Percentiles rank a stretch among this genome's conserved stretches.
Conservation (phyloP, 345 rosid genomes). For the Kernera saxatilis region DNA sequence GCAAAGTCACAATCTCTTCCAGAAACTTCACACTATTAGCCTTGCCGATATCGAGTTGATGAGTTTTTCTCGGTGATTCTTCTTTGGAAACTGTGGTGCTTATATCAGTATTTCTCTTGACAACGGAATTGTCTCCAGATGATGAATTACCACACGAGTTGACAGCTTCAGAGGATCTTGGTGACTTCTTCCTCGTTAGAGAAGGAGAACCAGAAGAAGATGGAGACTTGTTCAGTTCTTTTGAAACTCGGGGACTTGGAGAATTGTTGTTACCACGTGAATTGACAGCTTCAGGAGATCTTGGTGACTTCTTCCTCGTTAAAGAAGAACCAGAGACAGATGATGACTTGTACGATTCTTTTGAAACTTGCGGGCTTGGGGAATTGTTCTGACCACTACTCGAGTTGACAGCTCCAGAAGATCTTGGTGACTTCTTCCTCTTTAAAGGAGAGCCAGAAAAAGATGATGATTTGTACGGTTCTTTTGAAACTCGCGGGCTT, state of each 20-base stretch:
- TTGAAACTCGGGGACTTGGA: neutral
- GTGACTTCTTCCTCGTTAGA: slow-evolving; percentile 10
- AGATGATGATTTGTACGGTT: neutral
- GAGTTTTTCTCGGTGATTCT: slow-evolving; percentile 9
- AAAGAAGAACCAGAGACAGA: slow-evolving; percentile 1
- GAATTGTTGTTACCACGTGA: neutral
- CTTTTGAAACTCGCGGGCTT: slow-evolving; percentile 12
- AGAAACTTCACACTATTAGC: slow-evolving; percentile 9
- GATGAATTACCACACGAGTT: slow-evolving; percentile 9
- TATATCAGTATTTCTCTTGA: slow-evolving; percentile 1
- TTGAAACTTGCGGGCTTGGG: slow-evolving; percentile 2
- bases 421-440: slow-evolving; percentile 11
- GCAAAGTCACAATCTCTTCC: slow-evolving; percentile 7
- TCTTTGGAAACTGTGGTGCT: neutral
- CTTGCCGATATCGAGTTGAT: neutral
- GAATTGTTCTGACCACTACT: neutral
- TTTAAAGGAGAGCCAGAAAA: neutral
- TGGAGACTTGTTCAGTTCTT: neutral
- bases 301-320: slow-evolving; percentile 6
- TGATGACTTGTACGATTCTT: neutral
- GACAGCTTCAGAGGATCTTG: neutral
- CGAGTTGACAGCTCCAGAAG: neutral
- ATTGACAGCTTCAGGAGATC: neutral
- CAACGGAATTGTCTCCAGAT: neutral
- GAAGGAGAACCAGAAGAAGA: neutral